These are phyloP conservation scores for Neoboletus magnificus DNA, from an alignment of 768 basidiomycete genomes.

Conservation along the genomic window DNA sequence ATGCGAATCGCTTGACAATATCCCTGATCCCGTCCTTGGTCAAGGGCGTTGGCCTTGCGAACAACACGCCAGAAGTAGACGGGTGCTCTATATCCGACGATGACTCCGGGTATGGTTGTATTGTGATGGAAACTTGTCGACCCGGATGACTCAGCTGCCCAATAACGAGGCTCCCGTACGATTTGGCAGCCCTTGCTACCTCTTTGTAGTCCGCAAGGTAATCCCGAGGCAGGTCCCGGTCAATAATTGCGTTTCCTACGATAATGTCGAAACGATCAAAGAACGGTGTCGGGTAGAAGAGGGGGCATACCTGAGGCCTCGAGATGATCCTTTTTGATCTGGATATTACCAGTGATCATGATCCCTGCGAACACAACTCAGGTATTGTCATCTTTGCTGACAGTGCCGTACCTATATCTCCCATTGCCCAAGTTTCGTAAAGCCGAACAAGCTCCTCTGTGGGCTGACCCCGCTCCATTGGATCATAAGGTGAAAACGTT, in stretches of 20 bases:
- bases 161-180: conserved; percentile 28
- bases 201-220: conserved; percentile 20
- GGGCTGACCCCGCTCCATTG: conserved; percentile 28
- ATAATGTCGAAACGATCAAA: background rate
- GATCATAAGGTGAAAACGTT: conserved; percentile 31
- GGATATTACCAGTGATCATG: conserved; percentile 33
- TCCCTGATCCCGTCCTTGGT: conserved; percentile 48
- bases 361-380: conserved; percentile 25
- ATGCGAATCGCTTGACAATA: conserved; percentile 47
- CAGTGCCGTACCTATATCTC: conserved; percentile 25
- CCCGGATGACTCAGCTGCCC: conserved; percentile 35
- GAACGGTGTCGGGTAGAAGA: background rate
- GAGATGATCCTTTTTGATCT: conserved; percentile 34
- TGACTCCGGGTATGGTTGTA: conserved; percentile 35
- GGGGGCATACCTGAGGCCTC: conserved; percentile 30
- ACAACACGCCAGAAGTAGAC: conserved; percentile 30
- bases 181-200: conserved; percentile 33
- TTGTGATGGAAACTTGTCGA: conserved; percentile 33
- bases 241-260: conserved; percentile 33
- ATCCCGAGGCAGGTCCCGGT: conserved; percentile 24
- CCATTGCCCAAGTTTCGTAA: conserved; percentile 34
- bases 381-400: background rate
- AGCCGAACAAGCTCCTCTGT: conserved; percentile 34
- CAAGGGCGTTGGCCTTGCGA: conserved; percentile 35
- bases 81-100: conserved; percentile 35